Percentiles rank a stretch among this genome's conserved stretches.
These are phyloP conservation scores for Annona cherimola DNA, from an alignment of 164 flowering plant species.

Conservation along the genomic window DNA sequence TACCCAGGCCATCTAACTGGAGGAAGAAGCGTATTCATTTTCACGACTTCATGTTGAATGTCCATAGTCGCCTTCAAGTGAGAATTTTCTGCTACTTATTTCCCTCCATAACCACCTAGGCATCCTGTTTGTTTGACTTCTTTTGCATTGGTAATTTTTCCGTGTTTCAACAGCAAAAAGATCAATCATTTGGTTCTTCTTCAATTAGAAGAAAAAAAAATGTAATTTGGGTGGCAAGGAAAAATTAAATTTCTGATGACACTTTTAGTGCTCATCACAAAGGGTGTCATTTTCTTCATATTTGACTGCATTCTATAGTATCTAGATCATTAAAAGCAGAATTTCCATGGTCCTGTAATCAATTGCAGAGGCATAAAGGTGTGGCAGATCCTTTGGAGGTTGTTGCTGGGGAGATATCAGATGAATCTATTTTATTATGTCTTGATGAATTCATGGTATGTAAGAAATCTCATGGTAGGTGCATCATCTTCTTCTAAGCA, in stretches of 20 bases:
- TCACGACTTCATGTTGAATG: conserved; percentile 96
- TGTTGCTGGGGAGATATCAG: conserved; percentile 92
- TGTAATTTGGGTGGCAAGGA: too few relatives aligned
- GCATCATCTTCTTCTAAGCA: conserved; percentile 2
- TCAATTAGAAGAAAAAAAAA: too few relatives aligned
- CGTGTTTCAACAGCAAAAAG: background rate
- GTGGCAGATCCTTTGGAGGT: conserved; percentile 95
- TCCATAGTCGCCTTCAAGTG: conserved; percentile 91
- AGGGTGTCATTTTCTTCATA: background rate
- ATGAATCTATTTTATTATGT: conserved; percentile 83
- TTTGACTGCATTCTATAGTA: background rate
- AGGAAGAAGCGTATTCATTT: conserved; percentile 94
- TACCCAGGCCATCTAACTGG: conserved; percentile 75
- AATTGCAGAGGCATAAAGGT: conserved; percentile 80
- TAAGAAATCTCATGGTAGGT: conserved; percentile 4
- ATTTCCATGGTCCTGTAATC: conserved; percentile 7
- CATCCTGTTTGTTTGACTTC: background rate
- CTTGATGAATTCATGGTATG: conserved; percentile 97
- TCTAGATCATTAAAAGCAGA: background rate
- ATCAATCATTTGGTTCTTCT: background rate
- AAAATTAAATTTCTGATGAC: background rate
- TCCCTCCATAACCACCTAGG: background rate
- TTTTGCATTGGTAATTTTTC: background rate
- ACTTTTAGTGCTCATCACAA: background rate
- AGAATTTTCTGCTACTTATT: conserved; percentile 13